Evolutionary conservation across 129 eudicot genomes (phyloP), one percentile per base, ranked within the genome.

Genomic region (Scalesia atractyloides): DNA sequence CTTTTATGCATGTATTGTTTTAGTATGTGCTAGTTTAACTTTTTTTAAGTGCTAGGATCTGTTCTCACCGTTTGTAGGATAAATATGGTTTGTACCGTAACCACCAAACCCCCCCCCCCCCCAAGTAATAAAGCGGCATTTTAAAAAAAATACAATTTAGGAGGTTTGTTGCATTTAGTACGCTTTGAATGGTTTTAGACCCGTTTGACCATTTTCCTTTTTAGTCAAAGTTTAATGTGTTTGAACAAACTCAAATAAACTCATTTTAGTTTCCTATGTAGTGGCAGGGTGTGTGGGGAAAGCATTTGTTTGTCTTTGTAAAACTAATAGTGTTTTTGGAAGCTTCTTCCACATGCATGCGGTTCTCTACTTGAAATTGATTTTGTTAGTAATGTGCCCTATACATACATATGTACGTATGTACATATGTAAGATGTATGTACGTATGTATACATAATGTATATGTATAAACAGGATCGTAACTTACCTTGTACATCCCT

Each of bases 401-500:
- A 48, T 48, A 48, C 5, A n/a, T 48, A 10, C 15, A 9, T 47
- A 48, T 48, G n/a, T n/a, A n/a, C n/a, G n/a, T n/a, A n/a, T 47
- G 51, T 16, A 2, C 15, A 15, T 15, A n/a, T 50, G 20, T 50
- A 15, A 14, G 19, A 50, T 52, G 11, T 18, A 17, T 17, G 24
- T 5, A 18, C 26, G 18, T 16, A 53, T 24, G 39, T 58, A 7
- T 12, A 15, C 13, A 12, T 12, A 5, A 10, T 3, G 10, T 22
- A 9, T 54, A 7, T 59, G n/a, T 14, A 19, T 52, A 5, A 52
- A 58, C 24, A 26, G 20, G 49, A 66, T 75, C 11, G 3, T 17
- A 22, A 4, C 33, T 84, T 73, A 92, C 98, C 82, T 63, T 92
- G 92, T 46, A 89, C 92, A 62, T 92, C 98, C 17, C 98, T 86